Evolutionary conservation across 306 rosid genomes (phyloP).

Genomic region (Psophocarpus tetragonolobus): DNA sequence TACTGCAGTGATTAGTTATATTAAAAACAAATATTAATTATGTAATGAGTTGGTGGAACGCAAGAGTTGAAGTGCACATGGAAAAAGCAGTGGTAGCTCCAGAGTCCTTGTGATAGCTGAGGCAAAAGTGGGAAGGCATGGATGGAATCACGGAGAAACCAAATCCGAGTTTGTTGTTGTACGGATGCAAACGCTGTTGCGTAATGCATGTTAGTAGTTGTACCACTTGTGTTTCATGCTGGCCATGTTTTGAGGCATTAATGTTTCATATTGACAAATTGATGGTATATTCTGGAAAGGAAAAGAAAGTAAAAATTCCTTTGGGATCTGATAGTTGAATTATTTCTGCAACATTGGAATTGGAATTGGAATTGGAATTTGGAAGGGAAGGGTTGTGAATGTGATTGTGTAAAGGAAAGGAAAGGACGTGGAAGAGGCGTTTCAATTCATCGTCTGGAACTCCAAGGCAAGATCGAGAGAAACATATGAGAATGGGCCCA

Average conservation of each 20-base stretch:
- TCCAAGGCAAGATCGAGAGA: background rate
- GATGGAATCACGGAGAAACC: background rate
- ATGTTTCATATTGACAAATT: background rate
- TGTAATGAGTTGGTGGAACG: constrained; percentile 7
- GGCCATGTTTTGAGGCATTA: background rate
- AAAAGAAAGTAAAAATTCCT: background rate
- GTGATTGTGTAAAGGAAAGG: background rate
- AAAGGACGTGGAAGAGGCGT: background rate
- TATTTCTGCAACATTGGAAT: background rate
- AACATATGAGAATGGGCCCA: background rate
- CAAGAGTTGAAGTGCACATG: constrained; percentile 23
- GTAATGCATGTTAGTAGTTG: background rate
- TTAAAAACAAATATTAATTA: background rate
- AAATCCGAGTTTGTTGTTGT: background rate
- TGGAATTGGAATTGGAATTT: no score
- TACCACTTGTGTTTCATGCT: constrained; percentile 6
- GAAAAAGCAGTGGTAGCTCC: constrained; percentile 17
- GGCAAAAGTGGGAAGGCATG: constrained; percentile 8
- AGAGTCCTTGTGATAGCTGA: background rate
- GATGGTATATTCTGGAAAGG: background rate
- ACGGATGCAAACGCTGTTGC: background rate
- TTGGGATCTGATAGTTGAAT: background rate
- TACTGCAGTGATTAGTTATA: background rate
- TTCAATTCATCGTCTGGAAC: background rate
- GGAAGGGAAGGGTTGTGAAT: background rate